Base-by-base conservation (phyloP, 352 stramenopile species). In the Pythium aristosporum region DNA sequence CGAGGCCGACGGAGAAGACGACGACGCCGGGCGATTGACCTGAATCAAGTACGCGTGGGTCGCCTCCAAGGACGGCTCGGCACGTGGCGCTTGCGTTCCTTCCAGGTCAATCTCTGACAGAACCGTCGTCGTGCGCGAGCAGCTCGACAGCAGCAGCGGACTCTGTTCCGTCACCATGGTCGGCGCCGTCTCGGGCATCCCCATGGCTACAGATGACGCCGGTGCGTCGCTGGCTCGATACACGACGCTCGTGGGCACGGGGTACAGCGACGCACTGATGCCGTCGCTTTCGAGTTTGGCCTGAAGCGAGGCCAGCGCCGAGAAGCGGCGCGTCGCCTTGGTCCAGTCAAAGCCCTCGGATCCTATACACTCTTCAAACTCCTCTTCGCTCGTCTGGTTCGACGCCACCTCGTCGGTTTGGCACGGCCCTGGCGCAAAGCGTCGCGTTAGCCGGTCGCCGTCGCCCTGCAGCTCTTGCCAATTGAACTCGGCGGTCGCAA, bases 41-140 rank as follows among this genome's bases (percentile, higher is more conserved):
- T 67, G 65, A n/a, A 72, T 68, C 32, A 72, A 54, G 42, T 68
- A 72, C 2, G 65, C 65, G 11, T 68, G 57, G 2, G 44, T 23
- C 32, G 46, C 48, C 23, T 15, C 11, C 16, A 15, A n/a, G 36
- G 20, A 21, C 48, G 5, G 25, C 25, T 30, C 25, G 25, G 25
- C 1, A 30, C 25, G 0, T 30, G 25, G 44, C 13, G 23, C 20
- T 15, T 21, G 5, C 13, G 54, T 9, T 12, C 20, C 47, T n/a
- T 65, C 53, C 0, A 72, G 20, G 28, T 72, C 65, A 43, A 67
- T 59, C 34, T 72, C 65, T 1, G 65, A 72, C 0, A 72, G 49
- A n/a, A 72, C 41, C 3, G 65, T 72, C 15, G 56, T 37, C 23
- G 65, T 54, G n/a, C 43, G 61, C n/a, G 44, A 34, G 10, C 39